Evolutionary conservation across 2,329 filamentous ascomycete genomes (phyloP).

Genomic region (Paecilomyces formosus): DNA sequence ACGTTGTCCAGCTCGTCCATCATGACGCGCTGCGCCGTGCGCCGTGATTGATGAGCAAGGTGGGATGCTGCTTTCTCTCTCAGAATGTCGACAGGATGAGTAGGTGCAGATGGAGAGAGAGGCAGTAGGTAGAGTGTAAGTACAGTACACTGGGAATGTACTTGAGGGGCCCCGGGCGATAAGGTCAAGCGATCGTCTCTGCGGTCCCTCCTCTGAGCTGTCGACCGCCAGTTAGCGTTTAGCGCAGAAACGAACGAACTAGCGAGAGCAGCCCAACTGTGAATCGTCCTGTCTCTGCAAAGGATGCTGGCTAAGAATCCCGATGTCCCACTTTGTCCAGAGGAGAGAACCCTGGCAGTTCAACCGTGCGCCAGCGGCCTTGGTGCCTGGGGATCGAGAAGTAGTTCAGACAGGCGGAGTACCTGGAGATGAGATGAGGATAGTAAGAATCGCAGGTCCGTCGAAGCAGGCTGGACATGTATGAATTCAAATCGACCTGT

Average conservation of each 20-base stretch:
- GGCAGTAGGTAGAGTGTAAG: not conserved
- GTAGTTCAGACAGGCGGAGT: not conserved
- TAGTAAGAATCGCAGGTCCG: no score
- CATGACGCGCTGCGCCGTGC: constrained; percentile 23
- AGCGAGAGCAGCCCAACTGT: not conserved
- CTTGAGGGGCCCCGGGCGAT: not conserved
- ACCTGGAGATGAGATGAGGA: not conserved
- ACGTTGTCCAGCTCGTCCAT: constrained; percentile 42
- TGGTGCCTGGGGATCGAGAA: not conserved
- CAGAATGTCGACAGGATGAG: not conserved
- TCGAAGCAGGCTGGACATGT: no score
- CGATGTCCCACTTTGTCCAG: not conserved
- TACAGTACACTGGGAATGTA: not conserved
- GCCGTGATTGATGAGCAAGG: not conserved
- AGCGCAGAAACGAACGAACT: not conserved
- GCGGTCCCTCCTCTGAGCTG: not conserved
- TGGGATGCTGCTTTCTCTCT: not conserved
- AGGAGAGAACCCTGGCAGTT: not conserved
- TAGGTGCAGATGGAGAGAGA: not conserved
- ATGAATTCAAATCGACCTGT: no score
- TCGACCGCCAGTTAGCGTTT: not conserved
- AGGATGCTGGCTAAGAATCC: not conserved
- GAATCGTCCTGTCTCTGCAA: not conserved
- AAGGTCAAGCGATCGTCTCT: not conserved
- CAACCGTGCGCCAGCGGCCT: not conserved